phyloP scores from a whole-genome alignment of 176 grass and related monocot species.

The Chrysopogon serrulatus region DNA sequence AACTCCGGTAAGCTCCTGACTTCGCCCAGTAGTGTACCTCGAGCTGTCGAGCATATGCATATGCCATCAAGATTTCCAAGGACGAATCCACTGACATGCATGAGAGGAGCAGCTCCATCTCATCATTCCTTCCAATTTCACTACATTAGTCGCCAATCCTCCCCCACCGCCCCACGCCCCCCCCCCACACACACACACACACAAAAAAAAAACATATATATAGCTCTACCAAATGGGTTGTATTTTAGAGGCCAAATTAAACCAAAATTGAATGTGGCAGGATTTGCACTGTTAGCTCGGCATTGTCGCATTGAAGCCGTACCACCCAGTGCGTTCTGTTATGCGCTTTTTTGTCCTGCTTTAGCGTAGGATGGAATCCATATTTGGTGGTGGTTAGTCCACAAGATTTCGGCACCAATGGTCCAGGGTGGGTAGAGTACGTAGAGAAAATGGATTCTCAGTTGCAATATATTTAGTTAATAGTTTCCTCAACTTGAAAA shows the following conservation, averaged over 20 bases:
- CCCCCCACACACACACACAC: no score
- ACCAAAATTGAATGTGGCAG: no score
- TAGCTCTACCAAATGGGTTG: background rate
- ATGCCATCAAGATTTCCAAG: background rate
- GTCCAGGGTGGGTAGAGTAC: background rate
- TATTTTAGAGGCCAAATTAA: background rate
- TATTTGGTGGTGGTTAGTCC: background rate
- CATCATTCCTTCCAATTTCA: no score
- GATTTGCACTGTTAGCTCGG: background rate
- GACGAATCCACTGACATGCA: no score
- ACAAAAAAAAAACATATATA: no score
- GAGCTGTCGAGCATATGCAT: background rate
- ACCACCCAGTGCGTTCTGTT: background rate
- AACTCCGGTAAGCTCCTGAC: slow-evolving; percentile 36
- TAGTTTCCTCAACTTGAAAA: background rate
- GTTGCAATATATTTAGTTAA: background rate
- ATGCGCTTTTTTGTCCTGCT: background rate
- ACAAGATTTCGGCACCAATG: background rate
- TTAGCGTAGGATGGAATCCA: background rate
- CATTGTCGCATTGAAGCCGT: background rate
- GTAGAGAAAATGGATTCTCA: background rate
- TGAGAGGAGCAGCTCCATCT: no score
- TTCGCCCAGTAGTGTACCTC: background rate
- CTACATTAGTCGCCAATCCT: no score
- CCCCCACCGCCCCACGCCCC: no score